phyloP scores from a whole-genome alignment of 2,329 filamentous ascomycete genomes.

The Fusarium sp. region DNA sequence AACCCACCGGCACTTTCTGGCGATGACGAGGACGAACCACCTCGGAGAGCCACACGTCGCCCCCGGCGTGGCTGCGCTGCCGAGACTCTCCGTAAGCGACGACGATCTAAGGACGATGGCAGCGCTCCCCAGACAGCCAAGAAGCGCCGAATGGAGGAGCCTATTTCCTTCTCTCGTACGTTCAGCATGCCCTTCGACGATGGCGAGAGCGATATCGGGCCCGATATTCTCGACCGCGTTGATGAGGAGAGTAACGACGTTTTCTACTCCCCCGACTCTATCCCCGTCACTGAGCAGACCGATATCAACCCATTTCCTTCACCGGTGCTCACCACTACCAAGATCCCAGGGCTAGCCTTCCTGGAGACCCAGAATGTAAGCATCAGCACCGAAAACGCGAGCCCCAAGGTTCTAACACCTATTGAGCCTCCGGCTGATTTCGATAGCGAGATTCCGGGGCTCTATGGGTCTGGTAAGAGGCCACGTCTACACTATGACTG shows the following conservation, averaged over 20 bases:
- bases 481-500: slow-evolving; percentile 31
- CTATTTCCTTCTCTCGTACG: neutral
- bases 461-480: slow-evolving; percentile 24
- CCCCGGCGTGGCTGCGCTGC: neutral
- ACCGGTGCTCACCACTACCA: neutral
- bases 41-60: neutral
- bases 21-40: neutral
- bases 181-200: neutral
- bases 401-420: slow-evolving; percentile 1
- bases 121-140: slow-evolving; percentile 3
- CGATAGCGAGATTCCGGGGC: slow-evolving; percentile 31
- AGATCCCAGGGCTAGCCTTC: neutral
- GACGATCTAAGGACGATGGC: slow-evolving; percentile 9
- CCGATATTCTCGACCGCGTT: neutral
- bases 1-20: neutral
- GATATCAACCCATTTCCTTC: neutral
- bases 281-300: neutral
- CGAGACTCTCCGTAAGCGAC: neutral
- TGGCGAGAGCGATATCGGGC: neutral
- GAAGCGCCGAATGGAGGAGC: neutral
- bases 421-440: slow-evolving; percentile 8
- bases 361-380: neutral
- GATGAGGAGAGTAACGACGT: neutral
- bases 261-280: neutral
- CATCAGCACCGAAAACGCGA: neutral